Base-by-base conservation (phyloP, 106 monocot species). In the Ottelia alismoides region DNA sequence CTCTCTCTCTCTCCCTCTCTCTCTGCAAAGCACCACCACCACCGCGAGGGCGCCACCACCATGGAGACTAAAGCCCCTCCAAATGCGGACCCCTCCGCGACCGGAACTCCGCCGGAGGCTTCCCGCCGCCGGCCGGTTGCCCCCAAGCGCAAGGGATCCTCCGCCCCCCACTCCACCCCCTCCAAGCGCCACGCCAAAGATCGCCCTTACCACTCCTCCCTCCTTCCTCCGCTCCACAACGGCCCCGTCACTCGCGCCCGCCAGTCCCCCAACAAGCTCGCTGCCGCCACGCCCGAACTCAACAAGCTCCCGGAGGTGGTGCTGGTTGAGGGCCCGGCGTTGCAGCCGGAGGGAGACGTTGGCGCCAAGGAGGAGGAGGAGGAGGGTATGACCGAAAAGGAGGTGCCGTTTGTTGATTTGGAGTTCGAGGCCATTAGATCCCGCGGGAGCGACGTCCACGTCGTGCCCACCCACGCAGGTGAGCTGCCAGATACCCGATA, bases 381-480 rank as follows among this genome's bases (percentile, higher is more conserved):
- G n/a, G 76, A n/a, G n/a, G n/a, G n/a, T n/a, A n/a, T n/a, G n/a
- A n/a, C n/a, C n/a, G n/a, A n/a, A n/a, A n/a, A n/a, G n/a, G 73
- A 84, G 49, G 71, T 62, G 56, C 67, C 72, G 25, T 30, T 78
- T 11, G 81, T 88, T 16, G 88, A 88, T 62, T 51, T 35, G 66
- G 76, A 76, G 51, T 96, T 96, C 47, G 88, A 96, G 30, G 75
- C 73, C 17, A 72, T 88, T 27, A 65, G 81, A 54, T 74, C 78
- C 28, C 75, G 94, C 14, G 88, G 63, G 16, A 68, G 49, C 23
- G 31, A 45, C 22, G 84, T 74, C 29, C 94, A 96, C 61, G 94
- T 78, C 4, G 88, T 88, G 20, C 88, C 94, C 2, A 79, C 81
- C 2, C 76, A 78, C 14, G 84, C 94, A 20, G 94, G 94, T 88